Conservation (phyloP, 805 yeast species). For the Vanderwaltozyma tropicalis region DNA sequence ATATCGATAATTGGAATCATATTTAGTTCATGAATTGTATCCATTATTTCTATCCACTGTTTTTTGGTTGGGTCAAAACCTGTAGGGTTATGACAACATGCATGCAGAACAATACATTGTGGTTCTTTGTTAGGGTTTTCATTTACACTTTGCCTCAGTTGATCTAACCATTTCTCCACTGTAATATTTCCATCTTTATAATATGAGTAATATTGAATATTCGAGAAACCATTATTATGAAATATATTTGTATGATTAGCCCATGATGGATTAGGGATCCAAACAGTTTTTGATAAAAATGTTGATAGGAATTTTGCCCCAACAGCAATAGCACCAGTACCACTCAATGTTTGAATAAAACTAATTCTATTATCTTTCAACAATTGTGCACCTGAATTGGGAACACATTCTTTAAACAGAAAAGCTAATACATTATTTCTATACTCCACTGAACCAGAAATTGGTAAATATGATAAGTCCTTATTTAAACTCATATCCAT, state of each 20-base stretch:
- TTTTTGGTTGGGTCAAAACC: slow-evolving; percentile 81
- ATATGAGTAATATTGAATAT: slow-evolving; percentile 55
- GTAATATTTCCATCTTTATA: slow-evolving; percentile 64
- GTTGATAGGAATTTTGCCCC: slow-evolving; percentile 67
- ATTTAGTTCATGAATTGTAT: slow-evolving; percentile 44
- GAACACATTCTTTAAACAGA: slow-evolving; percentile 53
- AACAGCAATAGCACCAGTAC: slow-evolving; percentile 88
- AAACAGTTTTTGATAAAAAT: slow-evolving; percentile 35
- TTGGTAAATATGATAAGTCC: slow-evolving; percentile 43
- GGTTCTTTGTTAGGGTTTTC: slow-evolving; percentile 47
- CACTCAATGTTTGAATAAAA: slow-evolving; percentile 82
- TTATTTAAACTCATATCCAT: slow-evolving; percentile 54
- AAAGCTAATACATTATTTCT: slow-evolving; percentile 57
- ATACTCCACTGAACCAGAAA: slow-evolving; percentile 65
- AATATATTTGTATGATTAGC: slow-evolving; percentile 83
- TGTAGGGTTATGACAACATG: slow-evolving; percentile 96
- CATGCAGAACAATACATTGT: slow-evolving; percentile 58
- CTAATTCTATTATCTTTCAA: slow-evolving; percentile 56
- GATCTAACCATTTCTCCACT: slow-evolving; percentile 50
- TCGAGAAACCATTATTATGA: slow-evolving; percentile 53
- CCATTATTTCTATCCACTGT: slow-evolving; percentile 71
- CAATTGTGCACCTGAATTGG: slow-evolving; percentile 41
- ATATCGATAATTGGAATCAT: slow-evolving; percentile 79
- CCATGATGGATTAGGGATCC: slow-evolving; percentile 88
- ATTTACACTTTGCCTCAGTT: slow-evolving; percentile 31